Percentiles rank a stretch among this genome's conserved stretches.
These are phyloP conservation scores for Porphyrellus sp. DNA, from an alignment of 1,284 basidiomycete species.

Conservation along the genomic window DNA sequence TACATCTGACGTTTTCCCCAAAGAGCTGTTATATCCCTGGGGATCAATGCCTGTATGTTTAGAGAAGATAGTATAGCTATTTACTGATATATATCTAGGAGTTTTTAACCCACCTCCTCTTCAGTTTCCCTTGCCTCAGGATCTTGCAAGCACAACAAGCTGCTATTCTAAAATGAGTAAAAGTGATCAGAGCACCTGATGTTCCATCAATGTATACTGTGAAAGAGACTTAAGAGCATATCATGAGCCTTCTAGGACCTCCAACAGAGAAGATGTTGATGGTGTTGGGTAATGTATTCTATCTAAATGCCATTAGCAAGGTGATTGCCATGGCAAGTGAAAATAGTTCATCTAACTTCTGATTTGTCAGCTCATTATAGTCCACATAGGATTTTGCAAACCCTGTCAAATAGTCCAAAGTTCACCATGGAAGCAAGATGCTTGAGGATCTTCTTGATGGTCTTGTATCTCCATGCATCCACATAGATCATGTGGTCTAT, in stretches of 20 bases:
- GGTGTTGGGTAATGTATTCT: slow-evolving; percentile 7
- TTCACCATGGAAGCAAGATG: slow-evolving; percentile 29
- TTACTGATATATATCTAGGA: slow-evolving; percentile 1
- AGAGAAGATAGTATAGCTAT: no score
- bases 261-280: slow-evolving; percentile 7
- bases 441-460: slow-evolving; percentile 18
- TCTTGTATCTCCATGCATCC: neutral
- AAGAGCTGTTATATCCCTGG: neutral
- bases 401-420: slow-evolving; percentile 28
- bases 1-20: neutral
- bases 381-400: slow-evolving; percentile 31
- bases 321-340: slow-evolving; percentile 17
- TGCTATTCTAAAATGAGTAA: slow-evolving; percentile 28
- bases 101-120: slow-evolving; percentile 7
- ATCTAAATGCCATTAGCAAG: slow-evolving; percentile 12
- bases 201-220: slow-evolving; percentile 25
- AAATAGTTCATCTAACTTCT: neutral
- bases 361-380: neutral
- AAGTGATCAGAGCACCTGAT: slow-evolving; percentile 23
- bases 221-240: slow-evolving; percentile 29
- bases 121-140: slow-evolving; percentile 4
- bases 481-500: slow-evolving; percentile 10
- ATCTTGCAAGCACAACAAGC: slow-evolving; percentile 4
- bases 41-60: neutral
- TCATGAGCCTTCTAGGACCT: slow-evolving; percentile 19